Base-by-base conservation (phyloP, 2,329 filamentous ascomycete genomes). In the Aspergillus fischeri region DNA sequence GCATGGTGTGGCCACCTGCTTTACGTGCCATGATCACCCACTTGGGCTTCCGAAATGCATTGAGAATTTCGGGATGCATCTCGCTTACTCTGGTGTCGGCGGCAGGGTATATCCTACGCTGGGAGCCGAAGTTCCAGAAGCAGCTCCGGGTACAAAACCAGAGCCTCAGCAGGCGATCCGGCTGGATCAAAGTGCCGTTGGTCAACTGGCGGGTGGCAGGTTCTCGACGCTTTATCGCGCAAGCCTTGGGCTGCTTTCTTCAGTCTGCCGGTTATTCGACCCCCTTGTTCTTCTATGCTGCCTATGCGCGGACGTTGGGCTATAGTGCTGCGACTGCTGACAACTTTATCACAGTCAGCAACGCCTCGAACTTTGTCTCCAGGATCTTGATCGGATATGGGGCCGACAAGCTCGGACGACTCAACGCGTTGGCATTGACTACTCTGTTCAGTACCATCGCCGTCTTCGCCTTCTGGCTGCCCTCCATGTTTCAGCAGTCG, bases 261-360 rank as follows among this genome's bases (percentile, higher is more conserved):
- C 72, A 77, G 49, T 70, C 72, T 0, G 73, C 73, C 4, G 75
- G 70, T 0, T 76, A 75, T 58, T 73, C 72, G 49, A 71, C 72
- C 0, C 75, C 75, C 0, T 65, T 77, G 3, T 76, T 71, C 35
- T 76, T 76, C 58, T 67, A 75, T 17, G 69, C 75, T 0, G 67
- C 73, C 5, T 77, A 73, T 56, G 73, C 75, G 1, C 67, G 68
- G 14, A 73, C 72, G 2, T 58, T 76, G 29, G 75, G 75, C 4
- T 77, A 76, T 11, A 69, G 65, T 24, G 64, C 65, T 11, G 62
- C 65, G 1, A 69, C 69, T 10, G 74, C 71, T 0, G 73, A 75
- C 0, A 76, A 71, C 21, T 70, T 78, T 17, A 75, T 76, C 38
- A 67, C 74, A 4, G 63, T 76, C 3, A 75, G 71, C 27, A 78